Conservation (phyloP, 768 basidiomycete species). For the Crepidotus variabilis region DNA sequence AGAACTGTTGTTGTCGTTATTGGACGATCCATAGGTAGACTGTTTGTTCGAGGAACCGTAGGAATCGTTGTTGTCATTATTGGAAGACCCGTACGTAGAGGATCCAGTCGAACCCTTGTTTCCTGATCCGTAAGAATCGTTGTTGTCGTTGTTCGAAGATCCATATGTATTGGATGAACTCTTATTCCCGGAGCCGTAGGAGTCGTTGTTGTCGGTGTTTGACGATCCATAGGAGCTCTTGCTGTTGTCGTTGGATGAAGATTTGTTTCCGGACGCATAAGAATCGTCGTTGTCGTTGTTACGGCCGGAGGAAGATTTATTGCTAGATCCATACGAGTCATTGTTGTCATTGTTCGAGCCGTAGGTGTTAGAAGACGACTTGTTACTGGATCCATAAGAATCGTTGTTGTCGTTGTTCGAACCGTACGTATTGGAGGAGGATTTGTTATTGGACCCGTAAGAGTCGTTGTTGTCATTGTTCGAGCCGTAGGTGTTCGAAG, state of each 20-base stretch:
- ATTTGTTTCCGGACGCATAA: conserved; percentile 19
- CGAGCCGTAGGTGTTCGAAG: conserved; percentile 14
- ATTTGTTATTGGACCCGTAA: conserved; percentile 15
- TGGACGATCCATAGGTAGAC: conserved; percentile 11
- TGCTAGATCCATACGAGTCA: conserved; percentile 20
- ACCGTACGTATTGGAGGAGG: too few relatives aligned
- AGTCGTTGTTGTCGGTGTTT: conserved; percentile 18
- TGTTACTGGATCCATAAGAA: too few relatives aligned
- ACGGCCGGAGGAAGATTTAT: conserved; percentile 13
- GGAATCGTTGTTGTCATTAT: background rate
- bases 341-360: conserved; percentile 6
- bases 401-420: conserved; percentile 12
- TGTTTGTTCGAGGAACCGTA: conserved; percentile 15
- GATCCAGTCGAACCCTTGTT: conserved; percentile 18
- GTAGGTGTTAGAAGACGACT: too few relatives aligned
- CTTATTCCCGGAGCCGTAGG: conserved; percentile 16
- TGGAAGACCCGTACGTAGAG: conserved; percentile 10
- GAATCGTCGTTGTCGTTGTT: conserved; percentile 19
- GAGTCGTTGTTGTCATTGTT: conserved; percentile 18
- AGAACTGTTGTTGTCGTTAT: conserved; percentile 10
- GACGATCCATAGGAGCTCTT: conserved; percentile 22
- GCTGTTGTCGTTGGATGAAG: conserved; percentile 12
- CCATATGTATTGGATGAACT: conserved; percentile 16
- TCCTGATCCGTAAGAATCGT: conserved; percentile 16
- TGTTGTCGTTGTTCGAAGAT: conserved; percentile 22